Base-by-base conservation (phyloP, 257 asterid genomes). In the Striga asiatica region DNA sequence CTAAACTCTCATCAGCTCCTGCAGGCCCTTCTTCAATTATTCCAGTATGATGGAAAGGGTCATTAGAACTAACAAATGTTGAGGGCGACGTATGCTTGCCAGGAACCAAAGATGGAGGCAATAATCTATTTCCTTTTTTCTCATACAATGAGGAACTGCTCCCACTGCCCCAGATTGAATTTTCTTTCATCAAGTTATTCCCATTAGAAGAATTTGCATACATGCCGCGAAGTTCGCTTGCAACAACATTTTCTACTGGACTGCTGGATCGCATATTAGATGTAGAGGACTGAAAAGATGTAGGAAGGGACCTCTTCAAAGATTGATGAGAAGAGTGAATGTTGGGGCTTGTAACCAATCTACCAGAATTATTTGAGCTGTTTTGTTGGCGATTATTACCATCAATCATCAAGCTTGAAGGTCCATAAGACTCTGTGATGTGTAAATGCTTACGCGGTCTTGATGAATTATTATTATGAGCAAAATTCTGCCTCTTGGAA, bases 1-100 rank as follows among this genome's bases (percentile, higher is more conserved):
- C 86, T 47, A 76, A 75, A 61, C 94, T 84, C 79, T 92, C 99
- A 62, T 92, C 99, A 67, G 89, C 68, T 69, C 78, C 98, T 19
- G 74, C 72, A 6, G 65, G 67, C 62, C 78, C 73, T 70, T 91
- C 97, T 67, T 88, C 99, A 65, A 76, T 84, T 38, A 64, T 21
- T 67, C 81, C 85, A 57, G 63, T 56, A 62, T 65, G 88, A 68
- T 71, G 76, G 3, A 78, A 61, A 56, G 82, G 50, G 60, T 82
- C 93, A 46, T 65, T 78, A 41, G 70, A 42, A 65, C 72, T 71
- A 50, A 63, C 64, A 74, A 74, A 71, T 17, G 73, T 64, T 45
- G 56, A 52, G 21, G 85, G 22, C 34, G 73, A 63, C 47, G 80
- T 37, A 65, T 76, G 61, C 61, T 66, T 78, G 23, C 84, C 81